Evolutionary conservation across 2,329 filamentous ascomycete species (phyloP).

Genomic region (Cytospora schulzeri): DNA sequence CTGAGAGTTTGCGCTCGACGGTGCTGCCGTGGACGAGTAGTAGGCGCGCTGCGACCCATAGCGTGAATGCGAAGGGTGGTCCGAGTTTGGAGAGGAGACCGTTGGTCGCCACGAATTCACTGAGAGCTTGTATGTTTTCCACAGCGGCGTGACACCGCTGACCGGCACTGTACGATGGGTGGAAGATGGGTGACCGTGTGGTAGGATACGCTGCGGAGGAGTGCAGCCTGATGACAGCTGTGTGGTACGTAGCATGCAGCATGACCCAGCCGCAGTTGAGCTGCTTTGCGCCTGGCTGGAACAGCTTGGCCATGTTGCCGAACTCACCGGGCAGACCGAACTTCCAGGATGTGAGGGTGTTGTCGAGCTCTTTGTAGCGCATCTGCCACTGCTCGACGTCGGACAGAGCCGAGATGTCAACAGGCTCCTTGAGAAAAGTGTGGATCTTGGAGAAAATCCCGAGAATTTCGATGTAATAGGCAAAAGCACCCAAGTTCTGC

Average conservation of each 20-base stretch:
- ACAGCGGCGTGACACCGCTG: constrained; percentile 83
- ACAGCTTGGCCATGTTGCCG: constrained; percentile 78
- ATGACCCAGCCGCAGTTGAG: constrained; percentile 86
- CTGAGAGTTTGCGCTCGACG: constrained; percentile 79
- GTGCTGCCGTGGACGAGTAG: constrained; percentile 89
- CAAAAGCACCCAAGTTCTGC: constrained; percentile 84
- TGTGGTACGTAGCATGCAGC: constrained; percentile 88
- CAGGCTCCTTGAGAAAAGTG: constrained; percentile 83
- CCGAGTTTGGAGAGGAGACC: constrained; percentile 78
- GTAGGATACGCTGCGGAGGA: constrained; percentile 93
- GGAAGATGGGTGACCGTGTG: constrained; percentile 85
- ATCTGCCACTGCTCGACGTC: constrained; percentile 91
- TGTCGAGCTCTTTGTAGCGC: constrained; percentile 83
- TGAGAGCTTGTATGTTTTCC: constrained; percentile 77
- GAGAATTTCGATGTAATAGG: constrained; percentile 87
- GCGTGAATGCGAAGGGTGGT: constrained; percentile 86
- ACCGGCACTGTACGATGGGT: constrained; percentile 81
- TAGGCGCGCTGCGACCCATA: constrained; percentile 88
- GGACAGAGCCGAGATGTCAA: constrained; percentile 80
- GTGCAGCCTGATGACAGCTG: constrained; percentile 85
- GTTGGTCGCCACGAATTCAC: constrained; percentile 75
- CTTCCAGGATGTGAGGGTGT: constrained; percentile 79
- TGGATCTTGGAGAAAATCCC: constrained; percentile 87
- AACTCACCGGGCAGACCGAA: constrained; percentile 81
- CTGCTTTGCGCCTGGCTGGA: constrained; percentile 69